Evolutionary conservation across 2,329 filamentous ascomycete genomes (phyloP).

Genomic region (Teratosphaeria destructans): DNA sequence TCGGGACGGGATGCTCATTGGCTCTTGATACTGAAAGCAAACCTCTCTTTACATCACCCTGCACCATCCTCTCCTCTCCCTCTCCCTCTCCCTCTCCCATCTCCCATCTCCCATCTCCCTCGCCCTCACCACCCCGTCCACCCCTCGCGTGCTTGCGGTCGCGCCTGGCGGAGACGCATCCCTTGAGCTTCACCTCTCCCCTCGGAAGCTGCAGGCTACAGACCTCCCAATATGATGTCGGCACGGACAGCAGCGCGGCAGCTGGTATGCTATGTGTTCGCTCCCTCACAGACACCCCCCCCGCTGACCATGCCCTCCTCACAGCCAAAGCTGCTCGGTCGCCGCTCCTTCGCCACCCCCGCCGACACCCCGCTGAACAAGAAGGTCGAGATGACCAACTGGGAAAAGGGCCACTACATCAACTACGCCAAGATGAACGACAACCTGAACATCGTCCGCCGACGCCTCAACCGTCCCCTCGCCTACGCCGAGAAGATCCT

Average conservation of each 20-base stretch:
- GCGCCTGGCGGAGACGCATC: constrained; percentile 6
- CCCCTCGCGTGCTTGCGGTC: not conserved
- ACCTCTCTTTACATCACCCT: not conserved
- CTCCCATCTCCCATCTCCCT: not conserved
- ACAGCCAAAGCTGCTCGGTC: constrained; percentile 39
- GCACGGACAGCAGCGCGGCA: constrained; percentile 29
- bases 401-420: constrained; percentile 92
- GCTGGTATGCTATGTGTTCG: constrained; percentile 24
- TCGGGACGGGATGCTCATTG: not conserved
- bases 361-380: constrained; percentile 76
- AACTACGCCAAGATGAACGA: constrained; percentile 99
- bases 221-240: constrained; percentile 25
- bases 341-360: constrained; percentile 66
- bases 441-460: constrained; percentile 84
- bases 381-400: constrained; percentile 98
- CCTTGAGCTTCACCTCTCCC: constrained; percentile 5
- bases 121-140: not conserved
- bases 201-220: constrained; percentile 10
- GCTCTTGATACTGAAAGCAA: not conserved
- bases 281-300: not conserved
- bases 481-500: constrained; percentile 97
- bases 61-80: not conserved
- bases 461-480: constrained; percentile 81
- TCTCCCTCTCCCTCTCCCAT: not conserved
- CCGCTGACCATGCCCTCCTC: constrained; percentile 9